phyloP scores from a whole-genome alignment of 768 basidiomycete species.

The Mrakia gelida region DNA sequence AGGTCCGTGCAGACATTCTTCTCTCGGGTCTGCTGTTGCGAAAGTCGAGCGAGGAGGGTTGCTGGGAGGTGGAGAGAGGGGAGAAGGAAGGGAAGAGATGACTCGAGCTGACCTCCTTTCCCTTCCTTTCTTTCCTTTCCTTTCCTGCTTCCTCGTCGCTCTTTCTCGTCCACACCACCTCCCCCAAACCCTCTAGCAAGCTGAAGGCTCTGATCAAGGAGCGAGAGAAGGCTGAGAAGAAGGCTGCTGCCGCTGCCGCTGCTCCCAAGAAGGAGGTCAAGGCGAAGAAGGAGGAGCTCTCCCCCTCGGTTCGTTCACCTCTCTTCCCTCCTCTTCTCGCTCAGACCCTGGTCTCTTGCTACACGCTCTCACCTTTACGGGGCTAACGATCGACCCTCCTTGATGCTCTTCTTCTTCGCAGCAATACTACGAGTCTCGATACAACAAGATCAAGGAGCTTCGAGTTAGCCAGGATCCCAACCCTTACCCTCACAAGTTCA shows the following conservation, averaged over 20 bases:
- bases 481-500: conserved; percentile 99
- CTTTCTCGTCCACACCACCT: neutral
- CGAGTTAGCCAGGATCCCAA: conserved; percentile 79
- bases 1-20: conserved; percentile 50
- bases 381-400: neutral
- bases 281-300: conserved; percentile 60
- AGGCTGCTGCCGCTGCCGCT: conserved; percentile 54
- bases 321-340: neutral
- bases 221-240: conserved; percentile 65
- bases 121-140: neutral
- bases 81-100: neutral
- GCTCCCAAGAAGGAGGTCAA: conserved; percentile 36
- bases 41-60: neutral
- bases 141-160: neutral
- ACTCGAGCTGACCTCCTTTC: conserved; percentile 19
- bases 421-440: conserved; percentile 97
- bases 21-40: neutral
- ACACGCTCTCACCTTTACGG: neutral
- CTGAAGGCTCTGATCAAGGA: conserved; percentile 90
- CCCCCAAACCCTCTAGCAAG: conserved; percentile 56
- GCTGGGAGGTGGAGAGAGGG: neutral
- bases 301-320: conserved; percentile 68
- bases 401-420: conserved; percentile 42
- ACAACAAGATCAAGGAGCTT: conserved; percentile 77
- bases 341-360: too few relatives aligned